Conservation (phyloP, 176 grass and related monocot species). For the Bolboschoenus planiculmis region DNA sequence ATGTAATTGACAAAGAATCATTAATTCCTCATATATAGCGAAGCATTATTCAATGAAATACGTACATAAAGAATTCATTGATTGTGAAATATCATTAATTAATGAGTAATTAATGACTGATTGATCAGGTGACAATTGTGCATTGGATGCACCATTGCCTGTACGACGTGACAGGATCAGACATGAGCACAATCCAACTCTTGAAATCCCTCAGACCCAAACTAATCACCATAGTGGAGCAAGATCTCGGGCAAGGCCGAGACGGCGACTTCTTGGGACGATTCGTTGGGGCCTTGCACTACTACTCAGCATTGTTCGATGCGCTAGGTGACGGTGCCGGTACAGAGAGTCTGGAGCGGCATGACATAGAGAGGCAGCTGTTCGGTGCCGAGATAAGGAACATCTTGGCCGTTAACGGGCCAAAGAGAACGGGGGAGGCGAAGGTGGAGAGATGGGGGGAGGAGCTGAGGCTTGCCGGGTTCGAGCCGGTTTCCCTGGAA, state of each 20-base stretch:
- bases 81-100: not conserved
- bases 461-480: conserved; percentile 54
- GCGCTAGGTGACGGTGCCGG: conserved; percentile 57
- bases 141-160: conserved; percentile 97
- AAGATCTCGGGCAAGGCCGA: conserved; percentile 55
- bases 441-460: conserved; percentile 73
- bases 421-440: conserved; percentile 71
- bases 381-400: conserved; percentile 85
- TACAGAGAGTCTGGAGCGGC: conserved; percentile 33
- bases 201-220: conserved; percentile 51
- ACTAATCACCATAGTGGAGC: conserved; percentile 86
- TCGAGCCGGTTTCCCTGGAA: conserved; percentile 57
- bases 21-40: too few species aligned
- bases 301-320: conserved; percentile 95
- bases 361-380: conserved; percentile 67
- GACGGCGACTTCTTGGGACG: conserved; percentile 64
- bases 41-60: too few species aligned
- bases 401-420: conserved; percentile 75
- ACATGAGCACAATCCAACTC: conserved; percentile 44
- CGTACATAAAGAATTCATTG: not conserved
- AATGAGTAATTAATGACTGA: not conserved
- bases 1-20: too few species aligned
- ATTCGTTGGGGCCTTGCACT: conserved; percentile 90
- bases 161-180: conserved; percentile 85
- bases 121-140: conserved; percentile 48